These are phyloP conservation scores for Actinomortierella wolfii DNA, from an alignment of 371 early-diverging fungal species.

Conservation along the genomic window DNA sequence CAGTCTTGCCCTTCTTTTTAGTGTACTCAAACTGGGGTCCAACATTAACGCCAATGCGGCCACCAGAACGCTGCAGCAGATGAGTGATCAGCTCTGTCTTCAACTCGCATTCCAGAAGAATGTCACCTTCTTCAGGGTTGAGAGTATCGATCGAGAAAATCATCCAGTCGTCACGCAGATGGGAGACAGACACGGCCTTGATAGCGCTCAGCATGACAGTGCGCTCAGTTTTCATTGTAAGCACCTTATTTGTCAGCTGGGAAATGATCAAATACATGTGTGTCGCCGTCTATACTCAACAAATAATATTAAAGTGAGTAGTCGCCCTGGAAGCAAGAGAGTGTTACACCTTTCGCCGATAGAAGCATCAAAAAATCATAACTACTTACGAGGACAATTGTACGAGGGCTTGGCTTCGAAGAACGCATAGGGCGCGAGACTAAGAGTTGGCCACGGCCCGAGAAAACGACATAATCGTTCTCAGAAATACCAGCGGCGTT, in stretches of 20 bases:
- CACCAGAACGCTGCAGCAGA: conserved; percentile 59
- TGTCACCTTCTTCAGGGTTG: conserved; percentile 46
- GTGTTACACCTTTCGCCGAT: background rate
- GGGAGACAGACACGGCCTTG: conserved; percentile 64
- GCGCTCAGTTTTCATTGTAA: conserved; percentile 58
- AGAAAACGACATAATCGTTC: conserved; percentile 69
- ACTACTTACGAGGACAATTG: conserved; percentile 64
- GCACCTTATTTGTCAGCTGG: conserved; percentile 59
- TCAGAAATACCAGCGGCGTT: conserved; percentile 61
- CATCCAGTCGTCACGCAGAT: conserved; percentile 84
- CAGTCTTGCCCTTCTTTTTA: conserved; percentile 79
- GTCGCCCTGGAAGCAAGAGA: conserved; percentile 4
- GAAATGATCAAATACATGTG: conserved; percentile 64
- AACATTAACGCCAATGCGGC: conserved; percentile 65
- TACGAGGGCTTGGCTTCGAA: conserved; percentile 77
- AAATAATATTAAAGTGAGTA: background rate
- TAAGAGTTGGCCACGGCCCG: conserved; percentile 65
- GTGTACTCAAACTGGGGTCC: conserved; percentile 63
- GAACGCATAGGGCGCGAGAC: conserved; percentile 83
- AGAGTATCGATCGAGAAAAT: conserved; percentile 41
- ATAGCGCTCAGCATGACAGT: conserved; percentile 58
- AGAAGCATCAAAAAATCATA: background rate
- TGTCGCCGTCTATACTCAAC: conserved; percentile 53
- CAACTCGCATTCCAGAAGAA: conserved; percentile 54
- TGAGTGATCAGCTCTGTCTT: conserved; percentile 88